A percentile compares a stretch with the other conserved stretches of the same genome.
phyloP scores from a whole-genome alignment of 495 filamentous ascomycete species.

The Zalerion maritima region DNA sequence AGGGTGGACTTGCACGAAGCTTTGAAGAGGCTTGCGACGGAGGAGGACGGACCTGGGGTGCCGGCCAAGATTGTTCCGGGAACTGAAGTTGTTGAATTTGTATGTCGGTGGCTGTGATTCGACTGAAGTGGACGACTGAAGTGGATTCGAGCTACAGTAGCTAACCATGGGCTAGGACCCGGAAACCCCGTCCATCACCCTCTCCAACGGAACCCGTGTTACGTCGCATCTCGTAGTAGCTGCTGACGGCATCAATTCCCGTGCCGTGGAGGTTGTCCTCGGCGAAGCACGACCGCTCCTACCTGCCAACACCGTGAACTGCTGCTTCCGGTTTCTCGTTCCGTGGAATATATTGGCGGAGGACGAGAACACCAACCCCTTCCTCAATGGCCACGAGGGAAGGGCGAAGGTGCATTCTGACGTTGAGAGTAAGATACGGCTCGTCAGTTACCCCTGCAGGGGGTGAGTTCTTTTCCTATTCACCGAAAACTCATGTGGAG shows the following conservation, averaged over 20 bases:
- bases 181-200: slow-evolving; percentile 17
- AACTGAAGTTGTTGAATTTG: slow-evolving; percentile 5
- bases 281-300: slow-evolving; percentile 6
- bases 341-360: too few species aligned
- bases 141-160: too few species aligned
- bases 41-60: slow-evolving; percentile 13
- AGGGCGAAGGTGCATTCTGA: too few species aligned
- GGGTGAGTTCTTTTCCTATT: too few species aligned
- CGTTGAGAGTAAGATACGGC: too few species aligned
- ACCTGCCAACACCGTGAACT: slow-evolving; percentile 13
- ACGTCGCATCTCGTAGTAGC: background rate
- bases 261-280: slow-evolving; percentile 12
- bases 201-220: slow-evolving; percentile 3
- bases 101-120: slow-evolving; percentile 5
- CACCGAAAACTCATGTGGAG: too few species aligned
- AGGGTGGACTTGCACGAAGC: slow-evolving; percentile 36
- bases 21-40: slow-evolving; percentile 23
- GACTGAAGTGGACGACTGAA: slow-evolving; percentile 12
- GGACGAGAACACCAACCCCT: too few species aligned
- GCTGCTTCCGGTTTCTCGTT: slow-evolving; percentile 27
- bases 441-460: too few species aligned
- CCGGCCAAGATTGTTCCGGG: slow-evolving; percentile 14
- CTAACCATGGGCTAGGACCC: slow-evolving; percentile 8
- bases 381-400: too few species aligned
- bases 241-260: slow-evolving; percentile 18